Evolutionary conservation across 139 green algal species (phyloP), one percentile per base, ranked within the genome.

Genomic region (Chlorella vulgaris): DNA sequence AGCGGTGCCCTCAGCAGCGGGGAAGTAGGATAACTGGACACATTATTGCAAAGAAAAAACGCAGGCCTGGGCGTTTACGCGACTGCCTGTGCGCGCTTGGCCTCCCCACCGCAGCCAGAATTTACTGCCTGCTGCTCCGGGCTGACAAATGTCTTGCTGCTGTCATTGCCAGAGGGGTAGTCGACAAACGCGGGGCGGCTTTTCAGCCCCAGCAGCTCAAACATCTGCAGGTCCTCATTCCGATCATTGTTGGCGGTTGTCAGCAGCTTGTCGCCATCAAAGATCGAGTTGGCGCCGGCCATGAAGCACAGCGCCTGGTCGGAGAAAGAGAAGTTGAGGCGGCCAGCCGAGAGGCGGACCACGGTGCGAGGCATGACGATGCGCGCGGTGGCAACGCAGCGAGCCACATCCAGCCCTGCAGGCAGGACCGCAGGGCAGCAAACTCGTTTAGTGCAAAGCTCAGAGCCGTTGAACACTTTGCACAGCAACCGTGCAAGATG

Each of bases 241-340:
- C 91, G 79, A 79, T 98, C 95, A 75, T 97, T 97, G 91, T 99
- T 99, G 63, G 94, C 85, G 0, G 97, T 99, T 26, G 97, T 99
- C 6, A 99, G 91, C 68, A 99, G 94, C 90, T 96, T 97, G 90
- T 99, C 96, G 38, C 97, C 97, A 55, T 96, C 94, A 86, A 99
- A 99, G 76, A 99, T 98, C 76, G 86, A 95, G 92, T 99, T 99
- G 62, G 97, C 97, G 26, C 97, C 97, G 1, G 97, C 95, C 88
- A 99, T 81, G 89, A 99, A 99, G 76, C 93, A 96, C 61, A 99
- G 83, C 29, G 95, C 96, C 90, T 93, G 89, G 80, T 94, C 90
- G 6, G 78, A 78, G 4, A 84, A 82, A 36, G 81, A 80, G 22
- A 93, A 82, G 62, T 88, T 89, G 19, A 94, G 78, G 58, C 94